phyloP scores from a whole-genome alignment of 805 yeast genomes.

The Priceomyces melissophilus region DNA sequence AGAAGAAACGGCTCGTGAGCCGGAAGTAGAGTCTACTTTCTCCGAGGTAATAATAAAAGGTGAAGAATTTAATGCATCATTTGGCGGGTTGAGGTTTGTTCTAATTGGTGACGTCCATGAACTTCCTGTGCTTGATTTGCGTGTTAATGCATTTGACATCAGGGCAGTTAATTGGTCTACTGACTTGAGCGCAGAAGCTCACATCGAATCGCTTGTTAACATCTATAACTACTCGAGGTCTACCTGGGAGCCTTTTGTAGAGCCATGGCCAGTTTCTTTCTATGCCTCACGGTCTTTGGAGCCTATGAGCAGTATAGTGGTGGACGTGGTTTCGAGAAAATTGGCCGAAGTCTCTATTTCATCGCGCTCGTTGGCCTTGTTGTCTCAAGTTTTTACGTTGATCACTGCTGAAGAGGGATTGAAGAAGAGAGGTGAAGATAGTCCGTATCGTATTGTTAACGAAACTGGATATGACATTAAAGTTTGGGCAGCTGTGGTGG shows the following conservation, averaged over 20 bases:
- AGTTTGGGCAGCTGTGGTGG: constrained; percentile 67
- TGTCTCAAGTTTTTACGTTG: constrained; percentile 64
- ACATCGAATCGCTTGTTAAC: constrained; percentile 64
- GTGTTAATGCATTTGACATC: constrained; percentile 63
- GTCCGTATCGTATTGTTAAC: constrained; percentile 77
- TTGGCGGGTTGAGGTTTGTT: constrained; percentile 78
- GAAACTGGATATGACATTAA: constrained; percentile 82
- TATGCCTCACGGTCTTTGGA: constrained; percentile 54
- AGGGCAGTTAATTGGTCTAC: constrained; percentile 83
- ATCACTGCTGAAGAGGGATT: constrained; percentile 52
- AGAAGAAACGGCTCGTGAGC: constrained; percentile 17
- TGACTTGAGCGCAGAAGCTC: constrained; percentile 66
- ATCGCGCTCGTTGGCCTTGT: constrained; percentile 71
- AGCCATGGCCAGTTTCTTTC: constrained; percentile 78
- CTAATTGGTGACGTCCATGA: constrained; percentile 90
- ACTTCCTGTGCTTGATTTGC: constrained; percentile 79
- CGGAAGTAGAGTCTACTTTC: constrained; percentile 11
- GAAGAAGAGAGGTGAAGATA: constrained; percentile 69
- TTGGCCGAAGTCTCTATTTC: constrained; percentile 79
- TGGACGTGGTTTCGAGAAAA: constrained; percentile 74
- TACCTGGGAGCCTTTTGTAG: constrained; percentile 92
- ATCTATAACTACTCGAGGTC: constrained; percentile 86
- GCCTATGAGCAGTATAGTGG: constrained; percentile 46
- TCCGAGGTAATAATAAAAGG: constrained; percentile 53
- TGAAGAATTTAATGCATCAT: constrained; percentile 61